Percentiles rank a stretch among this genome's conserved stretches.
Conservation (phyloP, 257 asterid species). For the Eustoma russellianum region DNA sequence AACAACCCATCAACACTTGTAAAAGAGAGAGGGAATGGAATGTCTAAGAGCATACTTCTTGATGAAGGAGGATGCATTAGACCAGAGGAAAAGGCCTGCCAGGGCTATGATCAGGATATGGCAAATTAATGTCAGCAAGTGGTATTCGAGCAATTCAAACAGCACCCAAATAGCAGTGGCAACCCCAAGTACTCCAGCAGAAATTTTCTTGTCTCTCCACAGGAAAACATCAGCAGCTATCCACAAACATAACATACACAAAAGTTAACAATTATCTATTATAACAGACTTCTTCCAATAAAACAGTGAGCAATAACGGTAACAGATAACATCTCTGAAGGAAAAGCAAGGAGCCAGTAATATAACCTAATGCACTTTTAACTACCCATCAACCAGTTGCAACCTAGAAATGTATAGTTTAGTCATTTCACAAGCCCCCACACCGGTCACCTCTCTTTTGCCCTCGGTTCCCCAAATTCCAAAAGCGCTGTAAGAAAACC, state of each 20-base stretch:
- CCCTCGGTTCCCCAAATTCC: too few relatives aligned
- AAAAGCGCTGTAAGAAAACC: too few relatives aligned
- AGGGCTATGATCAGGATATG: conserved; percentile 64
- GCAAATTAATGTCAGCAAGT: conserved; percentile 77
- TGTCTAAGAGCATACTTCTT: conserved; percentile 45
- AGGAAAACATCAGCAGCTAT: conserved; percentile 90
- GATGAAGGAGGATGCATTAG: conserved; percentile 68
- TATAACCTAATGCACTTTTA: too few relatives aligned
- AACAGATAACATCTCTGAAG: too few relatives aligned
- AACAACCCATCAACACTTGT: not conserved
- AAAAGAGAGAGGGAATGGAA: not conserved
- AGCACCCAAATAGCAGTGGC: conserved; percentile 85
- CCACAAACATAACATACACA: not conserved
- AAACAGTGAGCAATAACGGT: too few relatives aligned
- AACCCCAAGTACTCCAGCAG: conserved; percentile 72
- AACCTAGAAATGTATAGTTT: too few relatives aligned
- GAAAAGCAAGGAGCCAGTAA: too few relatives aligned
- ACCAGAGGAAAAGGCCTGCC: conserved; percentile 71
- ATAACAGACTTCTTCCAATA: too few relatives aligned
- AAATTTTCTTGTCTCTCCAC: conserved; percentile 85
- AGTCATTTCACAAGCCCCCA: too few relatives aligned
- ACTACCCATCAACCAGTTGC: too few relatives aligned
- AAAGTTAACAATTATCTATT: too few relatives aligned
- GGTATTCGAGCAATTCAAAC: conserved; percentile 83
- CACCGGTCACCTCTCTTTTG: too few relatives aligned